Base-by-base conservation (phyloP, 2,329 filamentous ascomycete genomes). In the Fusarium incarnatum region DNA sequence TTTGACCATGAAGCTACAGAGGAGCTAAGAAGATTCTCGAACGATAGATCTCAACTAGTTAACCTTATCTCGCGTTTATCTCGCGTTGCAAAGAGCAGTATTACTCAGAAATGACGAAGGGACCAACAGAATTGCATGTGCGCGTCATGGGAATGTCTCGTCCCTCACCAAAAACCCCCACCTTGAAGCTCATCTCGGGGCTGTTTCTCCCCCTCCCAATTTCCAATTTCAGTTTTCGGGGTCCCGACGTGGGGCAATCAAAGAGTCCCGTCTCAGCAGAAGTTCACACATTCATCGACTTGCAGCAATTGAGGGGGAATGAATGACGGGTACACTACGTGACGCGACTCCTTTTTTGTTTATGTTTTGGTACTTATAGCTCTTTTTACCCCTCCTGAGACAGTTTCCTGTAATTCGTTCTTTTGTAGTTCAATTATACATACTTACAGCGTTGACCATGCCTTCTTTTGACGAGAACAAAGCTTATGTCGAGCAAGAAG, bases 401-500 rank as follows among this genome's bases (percentile, higher is more conserved):
- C 18, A 45, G 32, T 23, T 7, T n/a, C n/a, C n/a, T n/a, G n/a
- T n/a, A n/a, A n/a, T 75, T 73, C 64, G 69, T 16, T 56, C 66
- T 25, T 84, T 84, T 61, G 70, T 48, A 50, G 16, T 25, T 50
- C 12, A 41, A 20, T 37, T 22, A 28, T 41, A 53, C 23, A 28
- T 41, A 53, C 23, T 11, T 25, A 20, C n/a, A 13, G 20, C 46
- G 37, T 34, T 8, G 22, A 60, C 28, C 8, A 76, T 75, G 75
- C 67, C 72, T 22, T 58, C 67, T 22, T 85, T 84, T 62, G 72
- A 81, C 60, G 56, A 78, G 16, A 76, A 76, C 23, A 80, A 80
- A 64, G 81, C 82, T 7, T 85, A 84, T 55, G 78, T 76, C 53
- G 75, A 78, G 45, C 81, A 84, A 66, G 81, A 80, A 48, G 81